Conservation (phyloP, 345 rosid genomes). For the Salix udensis region DNA sequence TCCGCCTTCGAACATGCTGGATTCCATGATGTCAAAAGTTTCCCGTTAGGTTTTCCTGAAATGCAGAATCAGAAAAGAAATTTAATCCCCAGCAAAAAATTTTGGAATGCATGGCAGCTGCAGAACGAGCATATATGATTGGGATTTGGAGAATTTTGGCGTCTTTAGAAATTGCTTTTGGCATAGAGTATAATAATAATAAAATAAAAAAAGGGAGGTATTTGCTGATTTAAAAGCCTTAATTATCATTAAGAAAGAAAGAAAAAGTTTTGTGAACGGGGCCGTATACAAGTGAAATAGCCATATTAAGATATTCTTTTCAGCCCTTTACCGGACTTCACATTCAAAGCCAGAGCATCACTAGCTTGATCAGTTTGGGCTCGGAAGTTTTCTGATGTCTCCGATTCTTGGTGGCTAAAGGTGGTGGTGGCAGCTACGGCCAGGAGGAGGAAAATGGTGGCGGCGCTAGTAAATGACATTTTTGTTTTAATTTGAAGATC, state of each 20-base stretch:
- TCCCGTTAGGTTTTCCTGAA: slow-evolving; percentile 12
- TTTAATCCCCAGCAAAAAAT: too few relatives aligned
- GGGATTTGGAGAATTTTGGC: too few relatives aligned
- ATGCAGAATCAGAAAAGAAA: too few relatives aligned
- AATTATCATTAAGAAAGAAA: neutral
- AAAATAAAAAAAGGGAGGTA: too few relatives aligned
- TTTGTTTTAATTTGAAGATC: neutral
- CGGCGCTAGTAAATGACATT: slow-evolving; percentile 19
- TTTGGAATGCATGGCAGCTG: too few relatives aligned
- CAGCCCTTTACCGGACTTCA: neutral
- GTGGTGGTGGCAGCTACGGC: slow-evolving; percentile 22
- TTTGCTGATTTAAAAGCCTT: too few relatives aligned
- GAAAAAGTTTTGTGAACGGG: neutral
- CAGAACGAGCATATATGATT: too few relatives aligned
- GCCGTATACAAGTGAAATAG: neutral
- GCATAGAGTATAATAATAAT: too few relatives aligned
- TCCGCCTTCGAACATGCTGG: slow-evolving; percentile 38
- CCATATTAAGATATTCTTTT: neutral
- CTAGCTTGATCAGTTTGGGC: slow-evolving; percentile 28
- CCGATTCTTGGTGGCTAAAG: slow-evolving; percentile 22
- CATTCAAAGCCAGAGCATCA: slow-evolving; percentile 43
- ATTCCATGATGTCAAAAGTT: slow-evolving; percentile 47
- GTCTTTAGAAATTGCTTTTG: too few relatives aligned
- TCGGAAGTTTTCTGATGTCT: slow-evolving; percentile 34
- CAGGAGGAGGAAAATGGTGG: slow-evolving; percentile 25